Evolutionary conservation across 495 filamentous ascomycete genomes (phyloP).

Genomic region (Delitschia confertaspora): DNA sequence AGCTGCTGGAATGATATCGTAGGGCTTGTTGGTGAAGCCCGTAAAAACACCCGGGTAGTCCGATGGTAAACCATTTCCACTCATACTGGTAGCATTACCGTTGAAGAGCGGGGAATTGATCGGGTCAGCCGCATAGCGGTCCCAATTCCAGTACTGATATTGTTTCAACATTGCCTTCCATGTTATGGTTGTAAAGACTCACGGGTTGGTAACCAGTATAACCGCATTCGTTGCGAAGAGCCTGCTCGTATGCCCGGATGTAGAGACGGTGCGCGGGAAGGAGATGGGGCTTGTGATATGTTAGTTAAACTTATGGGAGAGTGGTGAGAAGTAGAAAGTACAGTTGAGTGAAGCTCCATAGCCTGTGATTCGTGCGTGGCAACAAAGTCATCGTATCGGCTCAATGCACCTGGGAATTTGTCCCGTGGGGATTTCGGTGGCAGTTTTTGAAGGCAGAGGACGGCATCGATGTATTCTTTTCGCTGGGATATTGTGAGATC

Average conservation of each 20-base stretch:
- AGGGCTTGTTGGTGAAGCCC: slow-evolving; percentile 9
- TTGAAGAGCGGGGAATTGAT: slow-evolving; percentile 55
- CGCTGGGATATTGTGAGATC: slow-evolving; percentile 18
- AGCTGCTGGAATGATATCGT: slow-evolving; percentile 37
- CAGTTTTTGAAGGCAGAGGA: slow-evolving; percentile 22
- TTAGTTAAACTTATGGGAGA: not conserved
- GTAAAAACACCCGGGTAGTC: slow-evolving; percentile 30
- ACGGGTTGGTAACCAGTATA: slow-evolving; percentile 26
- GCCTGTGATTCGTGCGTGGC: slow-evolving; percentile 19
- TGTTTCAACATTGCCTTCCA: not conserved
- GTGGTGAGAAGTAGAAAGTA: not conserved
- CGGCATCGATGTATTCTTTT: slow-evolving; percentile 23
- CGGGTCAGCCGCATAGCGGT: slow-evolving; percentile 34
- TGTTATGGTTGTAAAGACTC: not conserved
- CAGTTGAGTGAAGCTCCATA: slow-evolving; percentile 14
- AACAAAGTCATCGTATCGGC: slow-evolving; percentile 24
- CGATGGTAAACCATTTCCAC: slow-evolving; percentile 49
- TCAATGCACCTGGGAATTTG: slow-evolving; percentile 10
- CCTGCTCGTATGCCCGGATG: slow-evolving; percentile 24
- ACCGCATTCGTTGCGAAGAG: slow-evolving; percentile 33
- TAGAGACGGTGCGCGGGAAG: slow-evolving; percentile 20
- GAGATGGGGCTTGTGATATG: slow-evolving; percentile 11
- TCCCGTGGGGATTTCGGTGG: slow-evolving; percentile 13
- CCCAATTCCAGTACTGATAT: slow-evolving; percentile 59
- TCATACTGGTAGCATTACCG: slow-evolving; percentile 51